Base-by-base conservation (phyloP, 768 basidiomycete genomes). In the Gelatoporia subvermispora region DNA sequence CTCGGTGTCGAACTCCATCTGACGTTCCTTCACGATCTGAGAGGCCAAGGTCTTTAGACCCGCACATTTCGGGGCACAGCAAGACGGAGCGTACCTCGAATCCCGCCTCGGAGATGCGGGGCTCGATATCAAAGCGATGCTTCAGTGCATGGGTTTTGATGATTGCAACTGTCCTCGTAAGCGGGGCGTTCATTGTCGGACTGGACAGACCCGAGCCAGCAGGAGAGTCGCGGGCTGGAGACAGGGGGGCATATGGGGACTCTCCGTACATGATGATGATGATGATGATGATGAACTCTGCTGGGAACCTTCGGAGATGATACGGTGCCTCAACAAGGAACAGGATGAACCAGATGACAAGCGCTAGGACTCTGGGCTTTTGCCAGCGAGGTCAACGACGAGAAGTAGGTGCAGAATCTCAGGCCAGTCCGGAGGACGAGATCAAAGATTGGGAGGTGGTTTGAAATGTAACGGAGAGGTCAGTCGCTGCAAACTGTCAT, bases 1-100 rank as follows among this genome's bases (percentile, higher is more conserved):
- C 59, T 91, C 89, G 15, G 80, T 77, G 60, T 91, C 88, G 57
- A 93, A 91, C 55, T 88, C 87, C 84, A 93, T 88, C 65, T 89
- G 88, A 17, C 90, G 71, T 65, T 91, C 90, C 66, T 92, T 92
- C 50, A 88, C 80, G 59, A 92, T 88, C 86, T 86, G 63, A 24
- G 13, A 17, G 8, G 7, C 42, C 50, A 38, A 13, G 24, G 16
- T 9, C 41, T 42, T 37, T 46, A 31, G 20, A 10, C 21, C 24
- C 38, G 38, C 16, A 39, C 35, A n/a, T 13, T 52, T 15, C 15
- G 9, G 37, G 46, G 55, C 47, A 51, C 51, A 18, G 34, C 47
- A 41, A 53, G 35, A 54, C 34, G 56, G 45, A 41, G 36, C 78
- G 48, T 17, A 88, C 88, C 77, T 92, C 90, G 52, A 92, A 91